phyloP scores from a whole-genome alignment of 768 basidiomycete genomes.

The Lyophyllum shimeji region DNA sequence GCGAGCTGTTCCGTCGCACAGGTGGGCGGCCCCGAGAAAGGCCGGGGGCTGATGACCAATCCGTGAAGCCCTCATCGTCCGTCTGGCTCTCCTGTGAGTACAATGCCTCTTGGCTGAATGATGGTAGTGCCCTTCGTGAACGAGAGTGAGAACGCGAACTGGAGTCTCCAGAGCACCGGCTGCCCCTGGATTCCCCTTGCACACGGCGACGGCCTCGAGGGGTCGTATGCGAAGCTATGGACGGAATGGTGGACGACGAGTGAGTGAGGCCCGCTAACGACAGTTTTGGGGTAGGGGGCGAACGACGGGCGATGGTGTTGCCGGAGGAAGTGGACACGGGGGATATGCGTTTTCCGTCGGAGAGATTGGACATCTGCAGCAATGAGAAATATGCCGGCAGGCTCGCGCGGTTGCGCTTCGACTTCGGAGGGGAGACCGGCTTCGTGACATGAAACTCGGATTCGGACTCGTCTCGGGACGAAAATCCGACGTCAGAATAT shows the following conservation, averaged over 20 bases:
- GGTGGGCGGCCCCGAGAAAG: constrained; percentile 48
- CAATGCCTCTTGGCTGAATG: constrained; percentile 9
- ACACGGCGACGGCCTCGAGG: constrained; percentile 55
- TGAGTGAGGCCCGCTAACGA: constrained; percentile 29
- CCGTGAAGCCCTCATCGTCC: constrained; percentile 43
- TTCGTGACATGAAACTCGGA: constrained; percentile 28
- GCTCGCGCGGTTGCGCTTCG: constrained; percentile 65
- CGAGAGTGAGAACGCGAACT: constrained; percentile 40
- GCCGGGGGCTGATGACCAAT: constrained; percentile 44
- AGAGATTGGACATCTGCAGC: constrained; percentile 50
- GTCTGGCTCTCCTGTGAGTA: constrained; percentile 19
- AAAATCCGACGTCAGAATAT: constrained; percentile 38
- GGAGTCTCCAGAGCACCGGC: constrained; percentile 31
- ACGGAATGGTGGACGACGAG: constrained; percentile 19
- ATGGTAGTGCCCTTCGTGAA: constrained; percentile 22
- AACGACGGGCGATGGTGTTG: constrained; percentile 45
- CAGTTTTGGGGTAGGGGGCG: constrained; percentile 64
- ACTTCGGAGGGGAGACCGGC: constrained; percentile 38
- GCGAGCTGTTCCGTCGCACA: constrained; percentile 57
- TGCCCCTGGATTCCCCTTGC: constrained; percentile 30
- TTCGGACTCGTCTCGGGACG: constrained; percentile 37
- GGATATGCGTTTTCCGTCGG: constrained; percentile 32
- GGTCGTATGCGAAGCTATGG: constrained; percentile 37
- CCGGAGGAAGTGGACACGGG: constrained; percentile 48
- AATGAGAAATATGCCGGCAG: constrained; percentile 78